phyloP scores from a whole-genome alignment of 176 grass and related monocot species.

The Panicum miliaceum region DNA sequence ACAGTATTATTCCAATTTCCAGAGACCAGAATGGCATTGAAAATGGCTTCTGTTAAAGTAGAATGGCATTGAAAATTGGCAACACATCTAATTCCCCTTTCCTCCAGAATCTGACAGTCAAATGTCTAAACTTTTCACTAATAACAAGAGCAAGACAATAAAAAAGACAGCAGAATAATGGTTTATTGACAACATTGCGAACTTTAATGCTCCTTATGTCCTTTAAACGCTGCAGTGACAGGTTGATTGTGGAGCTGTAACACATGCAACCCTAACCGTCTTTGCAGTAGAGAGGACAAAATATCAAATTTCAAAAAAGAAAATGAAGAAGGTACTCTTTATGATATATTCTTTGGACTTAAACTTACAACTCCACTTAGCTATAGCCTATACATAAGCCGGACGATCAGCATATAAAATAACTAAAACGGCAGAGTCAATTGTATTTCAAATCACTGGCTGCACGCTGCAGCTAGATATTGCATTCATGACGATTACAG shows the following conservation, averaged over 20 bases:
- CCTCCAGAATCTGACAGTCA: constrained; percentile 11
- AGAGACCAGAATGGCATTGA: neutral
- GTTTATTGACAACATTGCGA: neutral
- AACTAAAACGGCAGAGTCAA: neutral
- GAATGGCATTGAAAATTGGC: neutral
- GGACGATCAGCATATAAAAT: neutral
- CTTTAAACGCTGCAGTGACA: neutral
- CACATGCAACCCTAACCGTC: neutral
- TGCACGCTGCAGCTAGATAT: neutral
- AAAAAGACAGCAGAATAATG: neutral
- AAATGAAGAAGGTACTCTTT: neutral
- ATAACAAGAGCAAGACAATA: neutral
- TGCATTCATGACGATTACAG: neutral
- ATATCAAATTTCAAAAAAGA: neutral
- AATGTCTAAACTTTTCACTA: neutral
- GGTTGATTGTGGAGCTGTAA: neutral
- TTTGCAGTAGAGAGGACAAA: neutral
- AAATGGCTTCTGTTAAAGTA: neutral
- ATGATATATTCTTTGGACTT: neutral
- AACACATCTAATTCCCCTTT: neutral
- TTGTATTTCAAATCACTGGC: neutral
- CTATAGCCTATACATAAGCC: neutral
- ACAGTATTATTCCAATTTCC: neutral
- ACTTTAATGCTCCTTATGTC: neutral
- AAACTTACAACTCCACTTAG: too few species aligned